Percentiles rank a stretch among this genome's conserved stretches.
Evolutionary conservation across 257 asterid species (phyloP).

Genomic region (Verbascum thapsus): DNA sequence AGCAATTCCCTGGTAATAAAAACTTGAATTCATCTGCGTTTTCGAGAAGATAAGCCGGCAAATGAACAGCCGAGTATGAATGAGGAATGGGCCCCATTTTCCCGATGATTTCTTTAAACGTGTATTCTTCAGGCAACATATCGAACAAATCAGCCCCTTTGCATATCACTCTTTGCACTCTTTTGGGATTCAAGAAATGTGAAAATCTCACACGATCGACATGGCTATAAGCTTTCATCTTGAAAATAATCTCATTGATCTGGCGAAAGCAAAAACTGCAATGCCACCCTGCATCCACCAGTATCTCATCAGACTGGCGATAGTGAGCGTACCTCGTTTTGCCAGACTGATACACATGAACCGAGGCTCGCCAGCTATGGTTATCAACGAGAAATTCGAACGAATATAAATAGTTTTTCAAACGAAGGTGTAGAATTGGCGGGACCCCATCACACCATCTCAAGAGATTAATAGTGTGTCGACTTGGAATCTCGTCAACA

Average conservation of each 20-base stretch:
- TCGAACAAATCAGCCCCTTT: conserved; percentile 81
- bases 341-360: conserved; percentile 67
- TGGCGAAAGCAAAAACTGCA: conserved; percentile 88
- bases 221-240: conserved; percentile 96
- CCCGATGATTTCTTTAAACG: conserved; percentile 78
- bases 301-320: conserved; percentile 64
- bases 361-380: conserved; percentile 91
- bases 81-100: conserved; percentile 86
- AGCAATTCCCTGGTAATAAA: conserved; percentile 84
- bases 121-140: conserved; percentile 90
- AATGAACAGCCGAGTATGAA: conserved; percentile 82
- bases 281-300: conserved; percentile 93
- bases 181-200: conserved; percentile 70
- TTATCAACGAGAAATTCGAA: conserved; percentile 70
- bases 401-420: conserved; percentile 76
- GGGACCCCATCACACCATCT: conserved; percentile 89
- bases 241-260: conserved; percentile 71
- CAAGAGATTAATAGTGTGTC: conserved; percentile 71
- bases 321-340: conserved; percentile 80
- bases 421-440: conserved; percentile 68
- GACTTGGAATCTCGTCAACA: conserved; percentile 84
- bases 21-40: conserved; percentile 60
- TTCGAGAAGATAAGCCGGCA: conserved; percentile 68
- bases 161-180: conserved; percentile 81
- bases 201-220: conserved; percentile 78